Evolutionary conservation across 345 rosid species (phyloP).

Genomic region (Moricandia moricandioides): DNA sequence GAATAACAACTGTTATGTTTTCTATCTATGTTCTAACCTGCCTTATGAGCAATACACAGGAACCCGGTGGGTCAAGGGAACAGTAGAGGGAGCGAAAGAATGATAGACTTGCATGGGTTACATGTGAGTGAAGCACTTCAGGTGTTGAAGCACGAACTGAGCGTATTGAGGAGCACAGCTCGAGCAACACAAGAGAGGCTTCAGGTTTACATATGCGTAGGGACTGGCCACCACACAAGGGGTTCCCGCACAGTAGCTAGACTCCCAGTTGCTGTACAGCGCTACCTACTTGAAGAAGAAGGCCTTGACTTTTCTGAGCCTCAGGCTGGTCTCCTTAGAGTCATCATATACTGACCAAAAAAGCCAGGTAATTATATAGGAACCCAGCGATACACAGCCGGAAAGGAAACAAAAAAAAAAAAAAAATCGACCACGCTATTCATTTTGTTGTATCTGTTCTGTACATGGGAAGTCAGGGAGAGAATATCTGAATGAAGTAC

Average conservation of each 20-base stretch:
- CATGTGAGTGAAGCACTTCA: slow-evolving; percentile 91
- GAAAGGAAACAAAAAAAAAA: background rate
- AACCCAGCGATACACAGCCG: slow-evolving; percentile 10
- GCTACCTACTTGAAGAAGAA: slow-evolving; percentile 89
- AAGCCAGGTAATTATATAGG: slow-evolving; percentile 32
- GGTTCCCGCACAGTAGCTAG: slow-evolving; percentile 89
- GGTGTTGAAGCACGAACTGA: slow-evolving; percentile 78
- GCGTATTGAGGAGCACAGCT: slow-evolving; percentile 67
- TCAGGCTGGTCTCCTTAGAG: slow-evolving; percentile 93
- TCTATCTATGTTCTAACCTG: slow-evolving; percentile 25
- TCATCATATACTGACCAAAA: slow-evolving; percentile 60
- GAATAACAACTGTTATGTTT: background rate
- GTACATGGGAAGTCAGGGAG: slow-evolving; percentile 33
- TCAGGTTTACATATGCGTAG: slow-evolving; percentile 88
- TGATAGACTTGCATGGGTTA: slow-evolving; percentile 97
- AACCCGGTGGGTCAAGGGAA: slow-evolving; percentile 61
- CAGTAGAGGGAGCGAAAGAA: slow-evolving; percentile 60
- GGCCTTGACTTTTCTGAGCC: slow-evolving; percentile 85
- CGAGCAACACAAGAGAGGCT: slow-evolving; percentile 76
- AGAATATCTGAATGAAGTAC: slow-evolving; percentile 18
- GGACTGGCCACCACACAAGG: slow-evolving; percentile 93
- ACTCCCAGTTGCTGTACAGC: slow-evolving; percentile 90
- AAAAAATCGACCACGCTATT: slow-evolving; percentile 10
- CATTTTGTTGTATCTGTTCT: slow-evolving; percentile 43
- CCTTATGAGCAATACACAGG: slow-evolving; percentile 45